These are phyloP conservation scores for Grammothele lineata DNA, from an alignment of 768 basidiomycete genomes.

Conservation along the genomic window DNA sequence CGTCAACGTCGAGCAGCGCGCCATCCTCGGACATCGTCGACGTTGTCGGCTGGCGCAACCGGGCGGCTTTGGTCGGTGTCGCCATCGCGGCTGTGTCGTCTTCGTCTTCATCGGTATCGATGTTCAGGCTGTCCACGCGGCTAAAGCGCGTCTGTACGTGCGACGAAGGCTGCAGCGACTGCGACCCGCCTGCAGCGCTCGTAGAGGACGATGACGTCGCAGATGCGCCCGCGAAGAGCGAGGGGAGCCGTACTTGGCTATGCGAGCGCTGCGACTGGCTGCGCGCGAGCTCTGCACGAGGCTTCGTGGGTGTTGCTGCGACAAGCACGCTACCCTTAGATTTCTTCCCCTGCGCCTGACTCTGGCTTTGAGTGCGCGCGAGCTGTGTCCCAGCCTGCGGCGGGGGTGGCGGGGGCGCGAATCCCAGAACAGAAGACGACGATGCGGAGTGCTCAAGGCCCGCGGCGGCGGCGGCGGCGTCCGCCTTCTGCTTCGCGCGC, in stretches of 20 bases:
- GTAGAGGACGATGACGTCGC: neutral
- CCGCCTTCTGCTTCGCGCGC: conserved; percentile 10
- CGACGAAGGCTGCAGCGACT: neutral
- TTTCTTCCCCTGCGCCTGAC: conserved; percentile 2
- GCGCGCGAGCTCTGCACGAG: conserved; percentile 7
- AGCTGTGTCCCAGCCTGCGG: neutral
- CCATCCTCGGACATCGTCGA: neutral
- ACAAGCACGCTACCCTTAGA: conserved; percentile 43
- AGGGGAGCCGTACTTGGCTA: conserved; percentile 2
- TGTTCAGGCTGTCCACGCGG: conserved; percentile 2
- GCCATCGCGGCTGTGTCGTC: neutral
- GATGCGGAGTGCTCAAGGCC: too few relatives aligned
- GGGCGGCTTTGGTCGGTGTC: conserved; percentile 6
- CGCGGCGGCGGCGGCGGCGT: too few relatives aligned
- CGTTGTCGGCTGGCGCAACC: too few relatives aligned
- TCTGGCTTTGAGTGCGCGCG: too few relatives aligned
- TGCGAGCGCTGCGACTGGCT: conserved; percentile 1
- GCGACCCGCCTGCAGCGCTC: neutral
- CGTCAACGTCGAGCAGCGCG: conserved; percentile 16
- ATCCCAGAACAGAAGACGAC: too few relatives aligned
- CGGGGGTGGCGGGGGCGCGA: neutral
- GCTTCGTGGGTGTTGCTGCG: conserved; percentile 50
- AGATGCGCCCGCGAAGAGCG: conserved; percentile 2
- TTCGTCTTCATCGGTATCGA: conserved; percentile 2
- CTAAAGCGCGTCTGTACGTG: neutral